Conservation (phyloP, 2,329 filamentous ascomycete genomes). For the Chalaropsis thielavioides region DNA sequence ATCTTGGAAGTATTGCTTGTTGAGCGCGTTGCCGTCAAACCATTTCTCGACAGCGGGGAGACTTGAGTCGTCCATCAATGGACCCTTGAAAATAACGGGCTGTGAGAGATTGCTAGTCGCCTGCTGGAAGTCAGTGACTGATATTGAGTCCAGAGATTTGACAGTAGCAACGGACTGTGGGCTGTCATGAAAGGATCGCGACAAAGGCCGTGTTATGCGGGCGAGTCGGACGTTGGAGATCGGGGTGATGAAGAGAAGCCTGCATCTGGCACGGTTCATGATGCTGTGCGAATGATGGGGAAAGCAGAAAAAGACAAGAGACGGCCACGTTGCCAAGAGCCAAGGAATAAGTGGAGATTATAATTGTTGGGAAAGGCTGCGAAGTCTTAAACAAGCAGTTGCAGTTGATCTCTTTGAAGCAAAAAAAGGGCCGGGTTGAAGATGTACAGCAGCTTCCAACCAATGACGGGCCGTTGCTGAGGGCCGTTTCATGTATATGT, state of each 20-base stretch:
- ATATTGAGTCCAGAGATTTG: not conserved
- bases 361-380: too few species aligned
- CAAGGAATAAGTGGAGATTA: too few species aligned
- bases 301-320: not conserved
- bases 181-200: not conserved
- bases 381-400: too few species aligned
- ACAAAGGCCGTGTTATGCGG: not conserved
- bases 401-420: too few species aligned
- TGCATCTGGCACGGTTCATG: not conserved
- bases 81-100: slow-evolving; percentile 5
- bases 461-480: too few species aligned
- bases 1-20: slow-evolving; percentile 23
- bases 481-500: too few species aligned
- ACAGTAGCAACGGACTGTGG: not conserved
- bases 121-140: not conserved
- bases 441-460: too few species aligned
- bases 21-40: slow-evolving; percentile 32
- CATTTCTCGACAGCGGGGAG: slow-evolving; percentile 44
- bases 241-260: not conserved
- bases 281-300: too few species aligned
- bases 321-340: not conserved
- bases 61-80: not conserved
- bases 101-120: slow-evolving; percentile 1
- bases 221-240: too few species aligned
- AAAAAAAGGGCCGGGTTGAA: too few species aligned